These are phyloP conservation scores for Grosmannia huntii DNA, from an alignment of 2,329 filamentous ascomycete genomes.

Conservation along the genomic window DNA sequence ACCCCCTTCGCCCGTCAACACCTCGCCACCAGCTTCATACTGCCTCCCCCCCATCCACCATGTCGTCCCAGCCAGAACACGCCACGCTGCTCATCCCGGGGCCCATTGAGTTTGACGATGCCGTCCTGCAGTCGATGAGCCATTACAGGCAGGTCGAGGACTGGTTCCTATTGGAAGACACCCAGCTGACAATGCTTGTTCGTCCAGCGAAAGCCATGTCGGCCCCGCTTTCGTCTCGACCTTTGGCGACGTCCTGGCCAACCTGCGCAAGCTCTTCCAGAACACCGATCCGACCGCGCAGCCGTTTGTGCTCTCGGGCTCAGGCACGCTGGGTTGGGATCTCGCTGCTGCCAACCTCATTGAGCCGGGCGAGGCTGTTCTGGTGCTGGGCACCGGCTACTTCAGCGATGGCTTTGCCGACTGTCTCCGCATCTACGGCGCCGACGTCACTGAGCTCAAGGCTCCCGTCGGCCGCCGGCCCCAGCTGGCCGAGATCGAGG, in stretches of 20 bases:
- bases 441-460: conserved; percentile 78
- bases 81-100: conserved; percentile 85
- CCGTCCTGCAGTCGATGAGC: conserved; percentile 85
- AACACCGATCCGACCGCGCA: conserved; percentile 71
- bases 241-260: conserved; percentile 80
- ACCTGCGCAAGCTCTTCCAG: conserved; percentile 90
- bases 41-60: conserved; percentile 22
- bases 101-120: conserved; percentile 98
- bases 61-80: conserved; percentile 51
- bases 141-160: conserved; percentile 59
- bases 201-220: conserved; percentile 77
- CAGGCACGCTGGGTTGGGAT: conserved; percentile 94
- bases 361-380: conserved; percentile 77
- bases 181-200: not conserved
- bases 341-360: conserved; percentile 86
- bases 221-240: conserved; percentile 75
- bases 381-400: conserved; percentile 93
- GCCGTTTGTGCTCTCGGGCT: conserved; percentile 87
- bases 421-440: conserved; percentile 84
- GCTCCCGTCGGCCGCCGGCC: conserved; percentile 80
- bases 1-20: conserved; percentile 13
- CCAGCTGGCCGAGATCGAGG: conserved; percentile 76
- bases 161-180: not conserved
- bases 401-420: conserved; percentile 92
- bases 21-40: conserved; percentile 6